Evolutionary conservation across 2,329 filamentous ascomycete genomes (phyloP), one percentile per base, ranked within the genome.

Genomic region (Coniochaeta prunicola): DNA sequence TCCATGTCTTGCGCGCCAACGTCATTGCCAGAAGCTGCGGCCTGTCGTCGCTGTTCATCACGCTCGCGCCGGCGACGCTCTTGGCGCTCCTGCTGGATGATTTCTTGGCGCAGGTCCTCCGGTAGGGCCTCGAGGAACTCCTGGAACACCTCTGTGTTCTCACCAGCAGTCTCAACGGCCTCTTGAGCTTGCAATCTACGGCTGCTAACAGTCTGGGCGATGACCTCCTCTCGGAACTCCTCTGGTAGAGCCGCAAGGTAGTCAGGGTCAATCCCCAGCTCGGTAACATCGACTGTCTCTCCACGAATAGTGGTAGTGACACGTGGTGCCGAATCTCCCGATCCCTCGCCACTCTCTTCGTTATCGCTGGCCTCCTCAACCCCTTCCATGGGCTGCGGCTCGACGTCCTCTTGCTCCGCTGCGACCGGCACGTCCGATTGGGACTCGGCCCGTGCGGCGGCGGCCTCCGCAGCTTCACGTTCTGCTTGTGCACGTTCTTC

Each of bases 191-290:
- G 86, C 8, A 89, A 89, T 62, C 93, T 86, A 64, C 93, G 85
- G 64, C 91, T 87, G 57, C 90, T 91, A 63, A 96, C 84, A 60
- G 96, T 92, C 62, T 92, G 87, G 71, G 96, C 91, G 64, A 99
- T 90, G 55, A 99, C 94, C 70, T 99, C 94, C 72, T 97, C 93
- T 53, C 94, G 84, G 69, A 97, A 87, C 61, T 99, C 96, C 66
- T 99, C 94, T 0, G 94, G 94, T n/a, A 99, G 77, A n/a, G 93
- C 96, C 60, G 94, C 91, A 7, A 99, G 84, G 73, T 97, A 99
- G 59, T 96, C 92, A 17, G 89, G 84, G 69, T 99, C 94, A 66
- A 99, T 97, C 55, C 93, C 92, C 62, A 99, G 81, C 61, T 91
- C 90, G 0, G 94, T 99, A 55, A 99, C 94, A 71, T 99, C 94